These are phyloP conservation scores for Xanthoconium stramineum DNA, from an alignment of 768 basidiomycete genomes.

Conservation along the genomic window DNA sequence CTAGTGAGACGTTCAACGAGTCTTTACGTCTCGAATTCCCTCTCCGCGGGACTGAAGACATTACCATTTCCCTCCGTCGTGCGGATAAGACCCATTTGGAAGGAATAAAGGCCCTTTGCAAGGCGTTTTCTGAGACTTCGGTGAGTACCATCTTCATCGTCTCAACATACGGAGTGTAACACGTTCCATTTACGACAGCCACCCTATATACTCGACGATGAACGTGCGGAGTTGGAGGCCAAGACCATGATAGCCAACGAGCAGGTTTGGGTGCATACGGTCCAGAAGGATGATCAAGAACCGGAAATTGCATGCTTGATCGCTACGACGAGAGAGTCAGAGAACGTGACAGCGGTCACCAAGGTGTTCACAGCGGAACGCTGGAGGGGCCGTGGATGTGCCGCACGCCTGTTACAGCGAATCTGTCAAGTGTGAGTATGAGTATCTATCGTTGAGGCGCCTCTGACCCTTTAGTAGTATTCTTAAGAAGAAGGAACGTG, in stretches of 20 bases:
- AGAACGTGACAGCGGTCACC: constrained; percentile 57
- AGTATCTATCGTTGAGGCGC: background rate
- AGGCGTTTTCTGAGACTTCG: constrained; percentile 55
- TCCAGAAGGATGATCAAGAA: constrained; percentile 21
- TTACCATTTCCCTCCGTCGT: constrained; percentile 29
- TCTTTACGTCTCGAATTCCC: background rate
- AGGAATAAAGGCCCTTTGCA: constrained; percentile 44
- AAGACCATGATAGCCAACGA: constrained; percentile 39
- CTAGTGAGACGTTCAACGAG: constrained; percentile 34
- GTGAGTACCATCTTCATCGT: constrained; percentile 37
- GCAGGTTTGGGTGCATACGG: constrained; percentile 59
- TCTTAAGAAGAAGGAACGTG: constrained; percentile 31
- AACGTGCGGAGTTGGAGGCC: constrained; percentile 50
- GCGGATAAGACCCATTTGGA: constrained; percentile 31
- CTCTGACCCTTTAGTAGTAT: background rate
- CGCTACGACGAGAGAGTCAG: constrained; percentile 59
- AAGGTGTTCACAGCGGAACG: constrained; percentile 63
- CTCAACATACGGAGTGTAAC: background rate
- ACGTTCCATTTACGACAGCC: constrained; percentile 34
- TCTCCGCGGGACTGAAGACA: background rate
- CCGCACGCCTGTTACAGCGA: constrained; percentile 54
- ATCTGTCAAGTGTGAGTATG: constrained; percentile 52
- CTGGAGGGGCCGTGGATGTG: constrained; percentile 54
- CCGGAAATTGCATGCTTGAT: constrained; percentile 59
- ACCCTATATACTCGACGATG: constrained; percentile 50